Base-by-base conservation (phyloP, 2,329 filamentous ascomycete genomes). In the Paecilomyces variotii region DNA sequence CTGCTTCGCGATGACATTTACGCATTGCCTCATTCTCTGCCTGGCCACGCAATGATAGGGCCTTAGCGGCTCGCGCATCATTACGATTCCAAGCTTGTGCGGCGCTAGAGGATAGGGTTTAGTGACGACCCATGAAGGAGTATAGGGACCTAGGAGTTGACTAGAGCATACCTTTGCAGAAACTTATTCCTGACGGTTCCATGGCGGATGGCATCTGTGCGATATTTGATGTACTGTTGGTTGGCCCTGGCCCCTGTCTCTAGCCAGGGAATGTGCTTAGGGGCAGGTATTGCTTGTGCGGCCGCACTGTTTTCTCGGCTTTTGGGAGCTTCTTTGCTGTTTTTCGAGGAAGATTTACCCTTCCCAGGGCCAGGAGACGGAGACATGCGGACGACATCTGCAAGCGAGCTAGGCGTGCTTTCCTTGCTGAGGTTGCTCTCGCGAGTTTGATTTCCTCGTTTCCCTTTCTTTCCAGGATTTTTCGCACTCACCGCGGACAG, bases 1-100 rank as follows among this genome's bases (percentile, higher is more conserved):
- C 94, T 9, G 94, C 94, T 76, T 97, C 92, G 53, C 94, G 88
- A 71, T 99, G 94, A 53, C 92, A 93, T 78, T 96, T 95, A 63
- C 92, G 87, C 94, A 99, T 99, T 39, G 95, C 82, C 65, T 96
- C 91, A 68, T 99, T 97, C 77, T 99, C 94, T 66, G 90, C 94
- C 76, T 97, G 94, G 11, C 94, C 94, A 30, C 94, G 88, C 53
- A 97, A 84, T 68, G 91, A 96, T 55, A 97, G 83, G 32, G 93
- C 93, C 78, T 97, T 97, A 61, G 94, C 94, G 19, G 94, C 93
- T 62, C 94, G 87, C 49, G 94, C 93, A 73, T 99, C 94, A 68
- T 97, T 97, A 59, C 94, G 89, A 72, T 97, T 97, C 93, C 94
- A 99, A 25, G 94, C 94, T 81, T 97, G 93, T 7, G 93, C 93